Base-by-base conservation (phyloP, 2,329 filamentous ascomycete species). In the Sporothrix brunneoviolacea region DNA sequence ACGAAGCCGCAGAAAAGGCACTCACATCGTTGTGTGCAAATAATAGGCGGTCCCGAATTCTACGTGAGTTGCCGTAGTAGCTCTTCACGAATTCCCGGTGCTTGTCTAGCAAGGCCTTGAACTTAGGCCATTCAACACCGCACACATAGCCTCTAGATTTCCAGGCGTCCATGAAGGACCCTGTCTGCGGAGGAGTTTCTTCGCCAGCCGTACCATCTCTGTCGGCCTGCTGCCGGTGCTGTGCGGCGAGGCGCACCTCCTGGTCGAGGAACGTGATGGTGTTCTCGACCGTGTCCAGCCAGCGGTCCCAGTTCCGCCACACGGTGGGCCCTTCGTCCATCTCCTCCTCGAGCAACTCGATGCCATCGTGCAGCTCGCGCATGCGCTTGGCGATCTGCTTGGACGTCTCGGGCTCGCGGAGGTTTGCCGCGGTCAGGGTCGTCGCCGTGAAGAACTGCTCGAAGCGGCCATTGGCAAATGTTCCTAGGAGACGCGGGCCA, bases 11-110 rank as follows among this genome's bases (percentile, higher is more conserved):
- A 7, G 39, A 16, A 24, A 36, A 21, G 8, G 22, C 8, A 68
- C 85, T 72, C 69, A 94, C 90, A 76, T 98, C 93, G 61, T 95
- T 96, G 66, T 98, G 93, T n/a, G 90, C 88, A 73, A 98, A 98
- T 0, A 96, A 83, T 10, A 98, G 77, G 49, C 81, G 77, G 41
- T 87, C 78, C 47, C 84, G 84, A 50, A 97, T 75, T 43, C 77
- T 79, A 30, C 79, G 69, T 4, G 72, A 63, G 2, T 82, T 82
- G 35, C 85, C 86, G 65, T 91, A 93, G 60, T 81, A 78, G 35
- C 78, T 74, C 47, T 84, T 70, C n/a, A 97, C 69, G 74, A 84
- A 86, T 18, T 72, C 70, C 15, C 90, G 80, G 65, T 96, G 96
- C 60, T 81, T 86, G 19, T 86, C 80, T 28, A 96, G 82, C 30